Percentiles rank a stretch among this genome's conserved stretches.
Conservation (phyloP, 2,329 filamentous ascomycete genomes). For the Penicillium sp. region DNA sequence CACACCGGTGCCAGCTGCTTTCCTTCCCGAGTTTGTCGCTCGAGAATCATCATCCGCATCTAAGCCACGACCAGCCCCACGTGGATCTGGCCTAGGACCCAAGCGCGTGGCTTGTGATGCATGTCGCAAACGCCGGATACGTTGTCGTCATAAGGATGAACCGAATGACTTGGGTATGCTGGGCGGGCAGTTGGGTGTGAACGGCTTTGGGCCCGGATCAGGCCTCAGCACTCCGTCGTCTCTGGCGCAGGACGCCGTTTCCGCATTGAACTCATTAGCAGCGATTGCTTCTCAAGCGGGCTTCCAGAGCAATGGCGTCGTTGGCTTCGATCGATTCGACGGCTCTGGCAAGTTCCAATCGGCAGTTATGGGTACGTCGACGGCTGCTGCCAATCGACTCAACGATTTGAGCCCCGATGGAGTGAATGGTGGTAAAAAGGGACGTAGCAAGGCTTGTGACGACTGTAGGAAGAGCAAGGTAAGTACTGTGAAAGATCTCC, state of each 20-base stretch:
- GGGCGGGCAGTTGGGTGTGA: slow-evolving; percentile 38
- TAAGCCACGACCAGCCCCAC: slow-evolving; percentile 56
- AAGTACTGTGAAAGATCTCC: slow-evolving; percentile 34
- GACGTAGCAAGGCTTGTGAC: slow-evolving; percentile 68
- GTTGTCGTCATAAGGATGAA: slow-evolving; percentile 68
- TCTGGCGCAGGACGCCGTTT: slow-evolving; percentile 46
- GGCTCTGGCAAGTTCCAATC: slow-evolving; percentile 35
- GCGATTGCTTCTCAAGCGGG: slow-evolving; percentile 47
- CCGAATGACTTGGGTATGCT: slow-evolving; percentile 38
- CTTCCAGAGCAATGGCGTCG: slow-evolving; percentile 35
- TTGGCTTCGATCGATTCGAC: slow-evolving; percentile 40
- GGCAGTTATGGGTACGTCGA: slow-evolving; percentile 37
- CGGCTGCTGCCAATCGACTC: slow-evolving; percentile 32
- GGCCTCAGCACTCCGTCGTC: slow-evolving; percentile 40
- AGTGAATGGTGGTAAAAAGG: slow-evolving; percentile 57
- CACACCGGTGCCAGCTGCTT: slow-evolving; percentile 30
- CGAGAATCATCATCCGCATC: slow-evolving; percentile 37
- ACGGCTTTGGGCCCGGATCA: slow-evolving; percentile 39
- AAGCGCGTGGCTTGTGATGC: slow-evolving; percentile 67
- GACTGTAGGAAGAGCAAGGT: slow-evolving; percentile 73
- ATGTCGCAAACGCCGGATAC: slow-evolving; percentile 66
- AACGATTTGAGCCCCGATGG: slow-evolving; percentile 44
- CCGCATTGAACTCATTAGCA: slow-evolving; percentile 47
- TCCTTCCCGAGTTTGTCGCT: slow-evolving; percentile 26
- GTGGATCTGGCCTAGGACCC: slow-evolving; percentile 64